phyloP scores from a whole-genome alignment of 176 grass and related monocot species.

The Tillandsia leiboldiana region DNA sequence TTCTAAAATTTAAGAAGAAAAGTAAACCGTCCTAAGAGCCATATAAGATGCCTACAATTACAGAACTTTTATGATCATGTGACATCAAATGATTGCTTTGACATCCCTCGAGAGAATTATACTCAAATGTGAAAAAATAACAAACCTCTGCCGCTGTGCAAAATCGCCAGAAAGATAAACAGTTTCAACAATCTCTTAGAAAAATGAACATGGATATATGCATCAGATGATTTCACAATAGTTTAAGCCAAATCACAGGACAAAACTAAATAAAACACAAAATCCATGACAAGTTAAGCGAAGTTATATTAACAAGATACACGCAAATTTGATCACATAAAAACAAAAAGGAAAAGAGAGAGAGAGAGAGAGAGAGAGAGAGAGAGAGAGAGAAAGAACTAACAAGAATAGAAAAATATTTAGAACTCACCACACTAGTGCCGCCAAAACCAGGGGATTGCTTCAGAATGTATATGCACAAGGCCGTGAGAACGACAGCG shows the following conservation, averaged over 20 bases:
- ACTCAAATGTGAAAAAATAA: too few species aligned
- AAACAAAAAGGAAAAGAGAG: constrained; percentile 8
- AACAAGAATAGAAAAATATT: constrained; percentile 10
- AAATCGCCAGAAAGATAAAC: too few species aligned
- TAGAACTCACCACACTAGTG: constrained; percentile 61
- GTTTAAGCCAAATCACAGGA: not conserved
- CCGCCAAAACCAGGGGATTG: constrained; percentile 82
- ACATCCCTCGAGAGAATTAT: too few species aligned
- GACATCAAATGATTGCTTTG: too few species aligned
- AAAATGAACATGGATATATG: too few species aligned
- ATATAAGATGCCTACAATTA: too few species aligned
- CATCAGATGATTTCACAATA: not conserved
- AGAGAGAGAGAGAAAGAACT: not conserved
- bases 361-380: not conserved
- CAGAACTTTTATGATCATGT: too few species aligned
- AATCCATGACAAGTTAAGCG: not conserved
- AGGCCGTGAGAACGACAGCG: constrained; percentile 39
- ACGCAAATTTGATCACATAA: not conserved
- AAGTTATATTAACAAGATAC: not conserved
- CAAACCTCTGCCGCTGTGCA: too few species aligned
- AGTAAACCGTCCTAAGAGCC: not conserved
- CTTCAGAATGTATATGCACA: constrained; percentile 97
- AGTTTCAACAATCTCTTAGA: too few species aligned
- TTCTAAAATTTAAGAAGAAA: not conserved
- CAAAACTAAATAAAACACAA: too few species aligned